phyloP scores from a whole-genome alignment of 768 basidiomycete species.

The Coprinellus aureogranulatus region DNA sequence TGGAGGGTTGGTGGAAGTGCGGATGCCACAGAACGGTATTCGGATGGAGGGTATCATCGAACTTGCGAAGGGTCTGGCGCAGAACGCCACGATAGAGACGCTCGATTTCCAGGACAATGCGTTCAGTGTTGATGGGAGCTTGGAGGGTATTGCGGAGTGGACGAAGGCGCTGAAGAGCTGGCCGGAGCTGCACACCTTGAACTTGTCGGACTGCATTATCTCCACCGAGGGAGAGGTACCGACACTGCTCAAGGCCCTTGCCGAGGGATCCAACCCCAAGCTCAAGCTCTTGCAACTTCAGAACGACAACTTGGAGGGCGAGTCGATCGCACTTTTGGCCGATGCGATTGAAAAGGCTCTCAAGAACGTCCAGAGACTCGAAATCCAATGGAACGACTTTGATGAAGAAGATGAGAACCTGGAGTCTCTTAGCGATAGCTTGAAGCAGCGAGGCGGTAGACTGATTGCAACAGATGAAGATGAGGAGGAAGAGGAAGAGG shows the following conservation, averaged over 20 bases:
- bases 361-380: conserved; percentile 59
- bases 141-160: conserved; percentile 52
- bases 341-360: conserved; percentile 62
- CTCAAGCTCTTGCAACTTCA: conserved; percentile 79
- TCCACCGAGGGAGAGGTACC: conserved; percentile 80
- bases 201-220: conserved; percentile 90
- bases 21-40: conserved; percentile 98
- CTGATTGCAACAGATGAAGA: conserved; percentile 75
- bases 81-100: conserved; percentile 62
- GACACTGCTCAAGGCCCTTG: conserved; percentile 56
- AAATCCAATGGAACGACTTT: conserved; percentile 88
- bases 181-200: conserved; percentile 71
- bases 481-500: conserved; percentile 70
- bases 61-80: conserved; percentile 71
- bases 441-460: conserved; percentile 68
- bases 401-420: conserved; percentile 73
- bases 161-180: conserved; percentile 66
- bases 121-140: conserved; percentile 61
- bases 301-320: conserved; percentile 84
- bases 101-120: conserved; percentile 95
- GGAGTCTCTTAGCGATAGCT: conserved; percentile 47
- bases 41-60: conserved; percentile 85
- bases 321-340: conserved; percentile 67
- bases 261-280: conserved; percentile 67
- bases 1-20: conserved; percentile 75